Evolutionary conservation across 371 early-diverging fungal species (phyloP).

Genomic region (Mortierella sp.): DNA sequence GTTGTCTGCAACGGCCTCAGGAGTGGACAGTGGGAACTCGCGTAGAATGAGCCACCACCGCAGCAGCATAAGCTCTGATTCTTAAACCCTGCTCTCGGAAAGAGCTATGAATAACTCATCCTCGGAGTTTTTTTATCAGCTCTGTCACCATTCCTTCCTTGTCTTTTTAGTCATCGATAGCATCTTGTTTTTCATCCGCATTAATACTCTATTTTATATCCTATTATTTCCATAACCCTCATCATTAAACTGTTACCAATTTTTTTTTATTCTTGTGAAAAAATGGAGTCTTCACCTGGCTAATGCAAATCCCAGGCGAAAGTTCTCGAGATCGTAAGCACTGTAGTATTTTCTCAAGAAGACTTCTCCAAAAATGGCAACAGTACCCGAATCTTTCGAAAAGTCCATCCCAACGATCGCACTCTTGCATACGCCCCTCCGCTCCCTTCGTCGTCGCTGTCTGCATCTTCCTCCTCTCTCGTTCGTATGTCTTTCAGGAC

Average conservation of each 20-base stretch:
- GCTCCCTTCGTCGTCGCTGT: no score
- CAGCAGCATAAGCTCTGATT: constrained; percentile 28
- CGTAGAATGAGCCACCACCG: constrained; percentile 30
- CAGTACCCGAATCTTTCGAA: constrained; percentile 74
- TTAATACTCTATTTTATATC: no score
- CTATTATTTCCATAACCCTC: no score
- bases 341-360: constrained; percentile 94
- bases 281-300: constrained; percentile 34
- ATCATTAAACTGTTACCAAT: no score
- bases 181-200: no score
- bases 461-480: no score
- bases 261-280: no score
- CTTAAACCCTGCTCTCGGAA: no score
- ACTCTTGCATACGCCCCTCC: no score
- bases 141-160: no score
- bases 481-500: constrained; percentile 79
- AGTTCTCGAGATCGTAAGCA: constrained; percentile 88
- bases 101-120: not conserved
- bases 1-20: constrained; percentile 18
- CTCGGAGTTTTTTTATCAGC: no score
- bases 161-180: no score
- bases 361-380: constrained; percentile 90
- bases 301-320: constrained; percentile 70
- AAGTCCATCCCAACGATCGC: constrained; percentile 86
- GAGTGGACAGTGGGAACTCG: constrained; percentile 3